These are phyloP conservation scores for Sporothrix pseudoabietina DNA, from an alignment of 2,329 filamentous ascomycete genomes.

Conservation along the genomic window DNA sequence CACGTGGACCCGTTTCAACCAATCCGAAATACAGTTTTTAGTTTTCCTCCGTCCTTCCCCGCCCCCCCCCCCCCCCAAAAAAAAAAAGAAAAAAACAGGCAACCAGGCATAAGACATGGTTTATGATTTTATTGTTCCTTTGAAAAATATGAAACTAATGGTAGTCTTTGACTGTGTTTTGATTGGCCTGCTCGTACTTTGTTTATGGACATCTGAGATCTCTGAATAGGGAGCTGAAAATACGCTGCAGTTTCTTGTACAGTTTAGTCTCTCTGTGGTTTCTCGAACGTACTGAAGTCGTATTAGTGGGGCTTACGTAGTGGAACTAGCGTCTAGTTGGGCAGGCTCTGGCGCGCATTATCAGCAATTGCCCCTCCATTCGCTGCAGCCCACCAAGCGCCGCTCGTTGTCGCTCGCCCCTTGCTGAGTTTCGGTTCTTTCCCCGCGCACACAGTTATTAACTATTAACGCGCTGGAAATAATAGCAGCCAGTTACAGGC, in stretches of 20 bases:
- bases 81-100: no score
- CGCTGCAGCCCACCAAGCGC: background rate
- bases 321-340: conserved; percentile 6
- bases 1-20: no score
- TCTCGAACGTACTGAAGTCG: background rate
- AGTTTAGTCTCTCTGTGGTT: background rate
- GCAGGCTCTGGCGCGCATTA: background rate
- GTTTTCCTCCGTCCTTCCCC: no score
- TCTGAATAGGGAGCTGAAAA: background rate
- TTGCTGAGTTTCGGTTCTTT: background rate
- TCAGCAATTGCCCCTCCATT: conserved; percentile 23
- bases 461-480: background rate
- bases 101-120: no score
- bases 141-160: no score
- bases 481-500: background rate
- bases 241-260: background rate
- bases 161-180: background rate
- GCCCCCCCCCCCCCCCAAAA: no score
- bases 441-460: background rate
- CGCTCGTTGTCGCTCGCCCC: background rate
- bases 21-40: no score
- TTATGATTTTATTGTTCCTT: no score
- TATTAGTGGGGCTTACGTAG: conserved; percentile 10
- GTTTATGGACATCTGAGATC: background rate
- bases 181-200: background rate